phyloP scores from a whole-genome alignment of 2,329 filamentous ascomycete species.

The Pestalotiopsis sp. region DNA sequence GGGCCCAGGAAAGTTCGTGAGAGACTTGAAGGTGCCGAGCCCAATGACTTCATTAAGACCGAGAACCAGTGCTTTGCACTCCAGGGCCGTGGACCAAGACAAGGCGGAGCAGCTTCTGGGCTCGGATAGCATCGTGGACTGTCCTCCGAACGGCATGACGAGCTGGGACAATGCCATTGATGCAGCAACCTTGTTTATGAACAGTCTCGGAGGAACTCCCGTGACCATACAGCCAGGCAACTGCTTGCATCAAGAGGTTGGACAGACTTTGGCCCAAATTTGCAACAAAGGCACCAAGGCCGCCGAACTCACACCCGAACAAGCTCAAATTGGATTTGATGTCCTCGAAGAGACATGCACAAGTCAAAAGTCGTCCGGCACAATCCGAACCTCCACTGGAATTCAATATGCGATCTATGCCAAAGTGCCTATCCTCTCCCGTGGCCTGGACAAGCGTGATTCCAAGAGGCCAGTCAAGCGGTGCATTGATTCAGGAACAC shows the following conservation, averaged over 20 bases:
- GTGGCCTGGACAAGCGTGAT: background rate
- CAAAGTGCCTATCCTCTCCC: background rate
- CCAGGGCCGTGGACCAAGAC: background rate
- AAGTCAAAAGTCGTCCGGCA: background rate
- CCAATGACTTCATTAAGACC: background rate
- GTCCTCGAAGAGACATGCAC: background rate
- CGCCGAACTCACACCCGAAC: background rate
- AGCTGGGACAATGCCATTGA: background rate
- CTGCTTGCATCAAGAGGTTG: background rate
- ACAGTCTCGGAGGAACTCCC: background rate
- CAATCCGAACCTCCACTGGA: background rate
- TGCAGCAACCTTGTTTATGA: background rate
- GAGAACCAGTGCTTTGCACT: background rate
- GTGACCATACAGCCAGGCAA: background rate
- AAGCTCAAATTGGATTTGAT: background rate
- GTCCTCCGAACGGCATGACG: background rate
- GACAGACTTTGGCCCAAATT: background rate
- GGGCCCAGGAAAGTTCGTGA: background rate
- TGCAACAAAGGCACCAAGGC: background rate
- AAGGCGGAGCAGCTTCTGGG: background rate
- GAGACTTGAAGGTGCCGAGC: background rate
- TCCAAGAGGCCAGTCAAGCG: background rate
- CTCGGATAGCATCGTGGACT: background rate
- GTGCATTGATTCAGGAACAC: background rate
- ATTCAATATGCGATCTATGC: background rate